Conservation (phyloP, 1,284 basidiomycete genomes). For the Somion occarium region DNA sequence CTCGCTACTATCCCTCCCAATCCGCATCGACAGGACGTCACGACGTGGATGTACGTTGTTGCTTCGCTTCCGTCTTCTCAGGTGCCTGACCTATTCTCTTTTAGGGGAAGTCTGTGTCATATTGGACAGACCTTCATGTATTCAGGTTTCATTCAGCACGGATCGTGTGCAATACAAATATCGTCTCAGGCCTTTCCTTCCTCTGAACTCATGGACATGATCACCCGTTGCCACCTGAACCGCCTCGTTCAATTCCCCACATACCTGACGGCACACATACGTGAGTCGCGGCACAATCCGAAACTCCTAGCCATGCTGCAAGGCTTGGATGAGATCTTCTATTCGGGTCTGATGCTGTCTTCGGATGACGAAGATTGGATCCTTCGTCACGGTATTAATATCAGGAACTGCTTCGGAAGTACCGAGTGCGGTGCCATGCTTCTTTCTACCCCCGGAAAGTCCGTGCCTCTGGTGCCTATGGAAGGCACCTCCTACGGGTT, state of each 20-base stretch:
- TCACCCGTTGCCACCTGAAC: conserved; percentile 59
- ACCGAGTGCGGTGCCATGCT: conserved; percentile 69
- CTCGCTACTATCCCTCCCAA: conserved; percentile 16
- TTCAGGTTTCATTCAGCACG: conserved; percentile 58
- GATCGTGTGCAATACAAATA: conserved; percentile 65
- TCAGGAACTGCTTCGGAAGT: conserved; percentile 68
- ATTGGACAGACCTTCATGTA: conserved; percentile 31
- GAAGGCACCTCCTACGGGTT: conserved; percentile 56
- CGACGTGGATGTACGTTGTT: conserved; percentile 27
- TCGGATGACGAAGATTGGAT: conserved; percentile 66
- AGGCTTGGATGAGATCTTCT: conserved; percentile 54
- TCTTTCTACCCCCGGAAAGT: conserved; percentile 34
- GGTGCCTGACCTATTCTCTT: conserved; percentile 8
- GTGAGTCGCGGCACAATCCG: conserved; percentile 53
- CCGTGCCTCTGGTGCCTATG: conserved; percentile 45
- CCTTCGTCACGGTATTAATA: conserved; percentile 47
- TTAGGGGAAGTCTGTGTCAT: conserved; percentile 29
- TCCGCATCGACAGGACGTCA: conserved; percentile 52
- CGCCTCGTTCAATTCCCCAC: conserved; percentile 67
- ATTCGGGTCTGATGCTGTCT: conserved; percentile 55
- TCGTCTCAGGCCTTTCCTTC: conserved; percentile 58
- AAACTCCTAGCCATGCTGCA: conserved; percentile 54
- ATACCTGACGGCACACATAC: conserved; percentile 58
- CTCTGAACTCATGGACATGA: conserved; percentile 69
- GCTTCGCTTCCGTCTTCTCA: not conserved